phyloP scores from a whole-genome alignment of 1,284 basidiomycete species.

The Laetiporus sulphureus region DNA sequence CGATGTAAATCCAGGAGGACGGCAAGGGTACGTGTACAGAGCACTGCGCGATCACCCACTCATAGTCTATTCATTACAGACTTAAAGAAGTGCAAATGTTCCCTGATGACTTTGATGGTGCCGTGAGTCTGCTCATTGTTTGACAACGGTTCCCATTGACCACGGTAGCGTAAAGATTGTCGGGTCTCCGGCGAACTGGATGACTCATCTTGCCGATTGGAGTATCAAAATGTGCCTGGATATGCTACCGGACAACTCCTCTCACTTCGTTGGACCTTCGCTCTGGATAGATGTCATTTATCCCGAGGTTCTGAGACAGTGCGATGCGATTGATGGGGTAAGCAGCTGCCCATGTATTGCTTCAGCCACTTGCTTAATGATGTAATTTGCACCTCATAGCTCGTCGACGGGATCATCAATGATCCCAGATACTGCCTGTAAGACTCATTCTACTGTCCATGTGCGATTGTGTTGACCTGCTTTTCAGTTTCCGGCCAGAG shows the following conservation, averaged over 20 bases:
- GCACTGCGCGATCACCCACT: not conserved
- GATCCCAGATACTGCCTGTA: conserved; percentile 27
- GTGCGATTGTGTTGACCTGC: not conserved
- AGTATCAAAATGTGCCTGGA: conserved; percentile 18
- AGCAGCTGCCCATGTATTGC: too few species aligned
- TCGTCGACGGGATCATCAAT: conserved; percentile 27
- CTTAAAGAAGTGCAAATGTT: conserved; percentile 22
- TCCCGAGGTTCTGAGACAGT: conserved; percentile 23
- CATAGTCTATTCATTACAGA: conserved; percentile 6
- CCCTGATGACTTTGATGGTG: conserved; percentile 25
- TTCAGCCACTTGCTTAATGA: not conserved
- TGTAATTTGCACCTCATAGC: conserved; percentile 5
- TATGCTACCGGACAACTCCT: conserved; percentile 14
- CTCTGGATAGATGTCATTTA: conserved; percentile 20
- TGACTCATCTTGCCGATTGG: conserved; percentile 20
- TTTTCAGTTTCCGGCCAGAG: conserved; percentile 23
- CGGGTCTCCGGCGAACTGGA: conserved; percentile 22
- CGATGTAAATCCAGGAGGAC: conserved; percentile 20
- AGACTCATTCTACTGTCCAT: not conserved
- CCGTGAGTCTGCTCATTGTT: conserved; percentile 12
- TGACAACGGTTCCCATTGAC: not conserved
- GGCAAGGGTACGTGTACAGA: conserved; percentile 17
- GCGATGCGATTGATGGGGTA: conserved; percentile 28
- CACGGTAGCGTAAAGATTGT: conserved; percentile 15
- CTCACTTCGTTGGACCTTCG: conserved; percentile 16